Conservation (phyloP, 2,329 filamentous ascomycete species). For the Exserohilum turcica region DNA sequence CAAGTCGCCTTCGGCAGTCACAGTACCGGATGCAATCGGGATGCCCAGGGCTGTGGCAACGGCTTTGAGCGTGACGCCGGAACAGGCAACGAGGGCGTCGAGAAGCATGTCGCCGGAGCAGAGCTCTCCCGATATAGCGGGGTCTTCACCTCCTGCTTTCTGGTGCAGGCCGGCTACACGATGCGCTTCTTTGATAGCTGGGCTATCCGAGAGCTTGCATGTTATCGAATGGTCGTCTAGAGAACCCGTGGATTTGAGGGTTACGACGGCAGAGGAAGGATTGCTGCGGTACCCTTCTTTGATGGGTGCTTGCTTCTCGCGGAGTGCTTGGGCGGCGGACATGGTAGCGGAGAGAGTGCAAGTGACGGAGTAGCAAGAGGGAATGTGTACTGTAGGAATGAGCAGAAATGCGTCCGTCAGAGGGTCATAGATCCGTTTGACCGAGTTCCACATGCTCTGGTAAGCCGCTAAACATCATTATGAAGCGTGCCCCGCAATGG, state of each 20-base stretch:
- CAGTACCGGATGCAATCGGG: slow-evolving; percentile 50
- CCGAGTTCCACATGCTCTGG: background rate
- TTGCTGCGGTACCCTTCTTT: slow-evolving; percentile 54
- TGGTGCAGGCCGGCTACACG: slow-evolving; percentile 55
- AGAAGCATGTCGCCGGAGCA: slow-evolving; percentile 59
- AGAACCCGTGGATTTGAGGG: slow-evolving; percentile 52
- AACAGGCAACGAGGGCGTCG: slow-evolving; percentile 57
- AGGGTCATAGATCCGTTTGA: background rate
- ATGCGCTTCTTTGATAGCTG: slow-evolving; percentile 49
- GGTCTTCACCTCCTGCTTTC: slow-evolving; percentile 53
- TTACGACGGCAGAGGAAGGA: slow-evolving; percentile 53
- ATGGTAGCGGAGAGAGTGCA: slow-evolving; percentile 19
- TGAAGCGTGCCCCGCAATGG: slow-evolving; percentile 26
- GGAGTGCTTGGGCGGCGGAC: slow-evolving; percentile 46
- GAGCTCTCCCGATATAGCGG: slow-evolving; percentile 53
- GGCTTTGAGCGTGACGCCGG: slow-evolving; percentile 58
- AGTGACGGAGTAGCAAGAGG: too few relatives aligned
- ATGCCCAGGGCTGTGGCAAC: slow-evolving; percentile 56
- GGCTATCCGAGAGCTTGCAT: slow-evolving; percentile 54
- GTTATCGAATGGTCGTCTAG: slow-evolving; percentile 54
- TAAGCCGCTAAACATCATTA: background rate
- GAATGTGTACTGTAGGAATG: too few relatives aligned
- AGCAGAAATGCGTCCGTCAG: background rate
- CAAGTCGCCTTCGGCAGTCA: slow-evolving; percentile 55
- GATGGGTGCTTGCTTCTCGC: slow-evolving; percentile 56